phyloP scores from a whole-genome alignment of 2,329 filamentous ascomycete genomes.

The Mycogone perniciosa region DNA sequence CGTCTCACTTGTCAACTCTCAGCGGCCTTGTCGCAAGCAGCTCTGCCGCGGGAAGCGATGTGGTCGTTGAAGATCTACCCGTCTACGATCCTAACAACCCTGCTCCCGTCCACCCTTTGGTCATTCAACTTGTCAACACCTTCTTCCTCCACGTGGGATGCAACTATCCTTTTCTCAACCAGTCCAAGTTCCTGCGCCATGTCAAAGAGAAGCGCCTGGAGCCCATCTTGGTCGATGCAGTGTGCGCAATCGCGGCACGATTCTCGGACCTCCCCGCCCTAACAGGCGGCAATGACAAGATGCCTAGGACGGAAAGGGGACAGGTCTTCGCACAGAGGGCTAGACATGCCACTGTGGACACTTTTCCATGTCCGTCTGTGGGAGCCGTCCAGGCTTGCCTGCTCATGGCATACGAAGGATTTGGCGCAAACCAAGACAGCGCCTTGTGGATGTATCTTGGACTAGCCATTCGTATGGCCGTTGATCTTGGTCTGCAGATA shows the following conservation, averaged over 20 bases:
- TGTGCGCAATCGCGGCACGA: conserved; percentile 74
- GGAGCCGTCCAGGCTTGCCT: conserved; percentile 79
- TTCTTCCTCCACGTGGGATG: conserved; percentile 81
- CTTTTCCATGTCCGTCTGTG: conserved; percentile 74
- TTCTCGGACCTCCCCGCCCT: conserved; percentile 60
- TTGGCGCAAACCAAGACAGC: conserved; percentile 82
- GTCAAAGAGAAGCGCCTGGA: conserved; percentile 76
- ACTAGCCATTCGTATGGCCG: conserved; percentile 75
- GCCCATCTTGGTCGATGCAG: conserved; percentile 77
- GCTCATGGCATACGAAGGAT: conserved; percentile 81
- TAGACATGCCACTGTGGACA: conserved; percentile 75
- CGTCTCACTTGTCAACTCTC: conserved; percentile 41
- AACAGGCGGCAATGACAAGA: conserved; percentile 42
- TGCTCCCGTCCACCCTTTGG: conserved; percentile 65
- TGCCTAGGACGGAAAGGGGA: conserved; percentile 61
- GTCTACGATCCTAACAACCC: conserved; percentile 70
- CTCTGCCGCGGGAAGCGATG: conserved; percentile 37
- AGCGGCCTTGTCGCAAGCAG: conserved; percentile 31
- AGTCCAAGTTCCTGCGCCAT: conserved; percentile 65
- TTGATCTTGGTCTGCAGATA: conserved; percentile 76
- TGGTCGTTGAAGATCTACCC: conserved; percentile 51
- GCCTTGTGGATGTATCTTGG: conserved; percentile 92
- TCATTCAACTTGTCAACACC: conserved; percentile 68
- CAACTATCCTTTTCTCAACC: conserved; percentile 76
- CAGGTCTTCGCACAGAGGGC: conserved; percentile 74